Percentiles rank a stretch among this genome's conserved stretches.
Conservation (phyloP, 768 basidiomycete species). For the Tulasnella sp. region DNA sequence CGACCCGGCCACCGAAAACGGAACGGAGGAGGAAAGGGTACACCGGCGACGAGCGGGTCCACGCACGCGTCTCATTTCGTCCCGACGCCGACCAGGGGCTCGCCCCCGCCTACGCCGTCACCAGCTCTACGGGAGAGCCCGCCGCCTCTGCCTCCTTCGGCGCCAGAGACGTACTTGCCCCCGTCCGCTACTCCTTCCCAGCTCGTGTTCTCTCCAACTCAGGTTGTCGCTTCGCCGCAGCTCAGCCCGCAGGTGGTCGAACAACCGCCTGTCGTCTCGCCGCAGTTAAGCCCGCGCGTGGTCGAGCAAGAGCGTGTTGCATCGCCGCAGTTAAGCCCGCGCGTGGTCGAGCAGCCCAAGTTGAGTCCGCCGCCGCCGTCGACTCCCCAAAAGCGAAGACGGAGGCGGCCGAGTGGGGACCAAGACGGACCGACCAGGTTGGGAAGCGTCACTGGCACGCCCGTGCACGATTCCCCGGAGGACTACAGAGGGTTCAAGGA, state of each 20-base stretch:
- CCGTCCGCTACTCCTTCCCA: background rate
- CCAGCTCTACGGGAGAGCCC: background rate
- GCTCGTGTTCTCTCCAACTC: too few relatives aligned
- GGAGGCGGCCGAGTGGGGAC: background rate
- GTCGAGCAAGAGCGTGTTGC: too few relatives aligned
- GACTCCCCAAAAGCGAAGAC: background rate
- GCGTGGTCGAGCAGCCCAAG: background rate
- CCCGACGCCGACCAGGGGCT: background rate
- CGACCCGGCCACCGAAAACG: background rate
- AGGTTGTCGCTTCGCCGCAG: background rate
- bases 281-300: background rate
- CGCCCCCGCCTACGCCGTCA: background rate
- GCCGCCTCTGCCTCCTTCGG: background rate
- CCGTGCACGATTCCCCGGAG: constrained; percentile 15
- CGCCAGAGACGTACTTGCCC: background rate
- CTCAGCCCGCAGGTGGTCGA: too few relatives aligned
- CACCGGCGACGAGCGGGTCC: background rate
- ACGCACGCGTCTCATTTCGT: background rate
- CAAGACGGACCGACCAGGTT: background rate
- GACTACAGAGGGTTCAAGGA: constrained; percentile 10
- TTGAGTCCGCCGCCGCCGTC: background rate
- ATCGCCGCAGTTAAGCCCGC: too few relatives aligned
- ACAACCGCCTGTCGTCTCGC: background rate
- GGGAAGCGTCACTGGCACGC: constrained; percentile 24
- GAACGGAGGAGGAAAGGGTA: background rate